Base-by-base conservation (phyloP, 441 rosid genomes). In the Corymbia calophylla region DNA sequence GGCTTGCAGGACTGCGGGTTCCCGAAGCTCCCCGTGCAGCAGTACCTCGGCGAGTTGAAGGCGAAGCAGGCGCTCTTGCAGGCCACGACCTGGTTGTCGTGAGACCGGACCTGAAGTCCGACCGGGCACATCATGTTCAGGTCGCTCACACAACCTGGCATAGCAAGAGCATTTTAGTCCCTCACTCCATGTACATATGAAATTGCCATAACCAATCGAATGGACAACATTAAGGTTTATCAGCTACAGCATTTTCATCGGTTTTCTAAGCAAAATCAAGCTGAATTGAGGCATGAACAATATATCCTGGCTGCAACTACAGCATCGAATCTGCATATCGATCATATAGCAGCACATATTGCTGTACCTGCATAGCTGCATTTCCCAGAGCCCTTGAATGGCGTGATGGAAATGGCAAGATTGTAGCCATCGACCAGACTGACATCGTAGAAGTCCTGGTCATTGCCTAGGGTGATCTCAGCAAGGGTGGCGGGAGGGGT, bases 11-110 rank as follows among this genome's bases (percentile, higher is more conserved):
- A 53, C 80, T 93, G 93, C 0, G 99, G 99, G 87, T 88, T 94
- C 55, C 98, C 98, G 51, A 92, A 98, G 82, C 89, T 93, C 29
- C 99, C 99, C 4, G 99, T 98, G 54, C 99, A 97, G 92, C 99
- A 98, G 85, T 97, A 98, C 91, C 96, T 94, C 0, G 99, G 98
- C 2, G 99, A 96, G 89, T 97, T 98, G 86, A 97, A 98, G 0
- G 99, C 98, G 53, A 89, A 96, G 87, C 99, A 97, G 2, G 99
- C 99, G 55, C 99, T 97, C 91, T 96, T 98, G 82, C 99, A 98
- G 21, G 99, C 99, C 88, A 98, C 93, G 8, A 98, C 97, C 84
- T 92, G 92, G 54, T 93, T 96, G 66, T 94, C 95, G 35, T 91
- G 93, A 1, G 95, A 91, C 87, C 97, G 89, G 32, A 97, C 99